These are phyloP conservation scores for Plasmodiophora brassicae DNA, from an alignment of 208 protist genomes.

Conservation along the genomic window DNA sequence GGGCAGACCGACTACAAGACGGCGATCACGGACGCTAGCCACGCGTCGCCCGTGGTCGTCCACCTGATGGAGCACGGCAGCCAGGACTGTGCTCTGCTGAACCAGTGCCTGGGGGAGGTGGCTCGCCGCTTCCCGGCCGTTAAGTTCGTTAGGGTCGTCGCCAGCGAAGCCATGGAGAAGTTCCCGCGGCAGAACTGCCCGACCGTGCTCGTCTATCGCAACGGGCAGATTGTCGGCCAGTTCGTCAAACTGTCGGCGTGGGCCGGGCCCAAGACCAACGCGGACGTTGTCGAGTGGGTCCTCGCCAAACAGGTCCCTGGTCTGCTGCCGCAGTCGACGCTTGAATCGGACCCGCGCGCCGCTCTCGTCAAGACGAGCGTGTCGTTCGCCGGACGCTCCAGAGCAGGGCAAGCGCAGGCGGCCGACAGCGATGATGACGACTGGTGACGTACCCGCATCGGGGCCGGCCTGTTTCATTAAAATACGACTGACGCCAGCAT, in stretches of 20 bases:
- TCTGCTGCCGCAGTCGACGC: neutral
- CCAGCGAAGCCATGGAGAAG: neutral
- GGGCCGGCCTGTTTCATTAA: too few species aligned
- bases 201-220: constrained; percentile 9
- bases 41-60: neutral
- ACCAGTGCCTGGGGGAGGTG: constrained; percentile 10
- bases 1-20: constrained; percentile 16
- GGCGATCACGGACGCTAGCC: neutral
- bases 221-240: neutral
- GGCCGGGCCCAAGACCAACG: neutral
- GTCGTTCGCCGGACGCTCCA: neutral
- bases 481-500: too few species aligned
- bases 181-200: constrained; percentile 24
- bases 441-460: too few species aligned
- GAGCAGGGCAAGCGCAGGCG: neutral
- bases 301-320: neutral
- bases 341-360: neutral
- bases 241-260: neutral
- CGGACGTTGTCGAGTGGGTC: constrained; percentile 20
- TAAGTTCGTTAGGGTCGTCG: constrained; percentile 35
- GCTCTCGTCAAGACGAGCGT: neutral
- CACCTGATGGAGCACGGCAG: constrained; percentile 8
- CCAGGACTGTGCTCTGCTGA: neutral
- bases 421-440: neutral
- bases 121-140: neutral